Evolutionary conservation across 2,329 filamentous ascomycete genomes (phyloP), one percentile per base, ranked within the genome.

Genomic region (Fusarium sp.): DNA sequence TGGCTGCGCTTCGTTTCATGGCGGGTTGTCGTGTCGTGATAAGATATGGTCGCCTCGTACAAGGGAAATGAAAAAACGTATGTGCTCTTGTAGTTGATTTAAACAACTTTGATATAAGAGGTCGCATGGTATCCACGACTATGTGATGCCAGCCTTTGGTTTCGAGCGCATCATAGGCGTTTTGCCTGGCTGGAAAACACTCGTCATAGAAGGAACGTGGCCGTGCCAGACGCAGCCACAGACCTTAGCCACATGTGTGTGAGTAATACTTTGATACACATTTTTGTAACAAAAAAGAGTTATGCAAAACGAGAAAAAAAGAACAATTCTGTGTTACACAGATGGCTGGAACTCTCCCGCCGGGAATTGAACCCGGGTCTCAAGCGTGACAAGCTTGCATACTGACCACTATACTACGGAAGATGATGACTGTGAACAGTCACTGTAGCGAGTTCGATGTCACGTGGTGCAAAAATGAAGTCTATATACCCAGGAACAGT

Each of bases 371-470:
- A 63, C 60, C 58, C 60, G 60, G 60, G 60, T 63, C 58, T 63
- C 60, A 63, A 63, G 60, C 60, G 59, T 62, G 59, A 62, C 59
- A 62, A 62, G 59, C 59, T 62, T 62, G 59, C 59, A 62, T 62
- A 62, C 59, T 62, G 57, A 62, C 59, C 59, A 62, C 59, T 63
- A 63, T 63, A 63, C 60, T 63, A 63, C 58, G 60, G 58, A 63
- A 63, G 60, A 62, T 20, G 24, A 39, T 39, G 36, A 26, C 26
- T 50, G 36, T 30, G 19, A 51, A 11, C 57, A 59, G 20, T 28
- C 49, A 40, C 19, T 59, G 56, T 62, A 62, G 56, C 39, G 30
- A 48, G 44, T 62, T 63, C 42, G 28, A 32, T 63, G 15, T 7
- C 20, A 7, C 9, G 2, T 7, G 3, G 0, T 1, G 1, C 1